Conservation (phyloP, 208 protist species). For the Angomonas ambiguus region DNA sequence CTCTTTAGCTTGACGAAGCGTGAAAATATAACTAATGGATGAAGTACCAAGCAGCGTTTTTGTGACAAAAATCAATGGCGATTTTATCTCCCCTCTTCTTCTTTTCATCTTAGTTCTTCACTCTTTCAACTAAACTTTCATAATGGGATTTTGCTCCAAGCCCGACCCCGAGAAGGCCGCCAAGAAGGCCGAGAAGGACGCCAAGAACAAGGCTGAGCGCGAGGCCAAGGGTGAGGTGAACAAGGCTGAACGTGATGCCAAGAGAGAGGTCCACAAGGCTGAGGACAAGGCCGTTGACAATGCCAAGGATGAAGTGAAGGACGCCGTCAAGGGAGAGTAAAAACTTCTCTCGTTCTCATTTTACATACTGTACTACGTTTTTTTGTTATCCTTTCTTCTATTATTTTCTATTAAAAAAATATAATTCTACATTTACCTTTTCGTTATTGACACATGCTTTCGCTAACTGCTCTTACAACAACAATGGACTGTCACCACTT, state of each 20-base stretch:
- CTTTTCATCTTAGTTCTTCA: not conserved
- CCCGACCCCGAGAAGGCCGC: not conserved
- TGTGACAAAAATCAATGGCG: too few species aligned
- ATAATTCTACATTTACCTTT: not conserved
- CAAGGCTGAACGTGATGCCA: not conserved
- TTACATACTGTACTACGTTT: conserved; percentile 1
- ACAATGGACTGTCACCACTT: too few species aligned
- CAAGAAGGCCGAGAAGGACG: conserved; percentile 1
- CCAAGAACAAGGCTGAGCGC: not conserved
- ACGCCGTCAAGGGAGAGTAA: not conserved
- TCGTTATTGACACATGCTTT: too few species aligned
- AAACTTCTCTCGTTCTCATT: too few species aligned
- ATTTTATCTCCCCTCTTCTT: not conserved
- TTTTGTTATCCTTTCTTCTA: not conserved
- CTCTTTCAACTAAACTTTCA: not conserved
- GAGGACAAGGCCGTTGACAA: not conserved
- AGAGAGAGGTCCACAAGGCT: not conserved
- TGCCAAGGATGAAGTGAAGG: not conserved
- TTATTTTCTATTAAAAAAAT: not conserved
- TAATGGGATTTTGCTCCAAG: conserved; percentile 3
- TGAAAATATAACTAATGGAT: too few species aligned
- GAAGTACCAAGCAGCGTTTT: too few species aligned
- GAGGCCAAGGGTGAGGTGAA: not conserved
- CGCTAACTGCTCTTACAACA: too few species aligned
- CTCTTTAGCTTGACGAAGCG: too few species aligned